Base-by-base conservation (phyloP, 2,329 filamentous ascomycete species). In the Xylaria arbuscula region DNA sequence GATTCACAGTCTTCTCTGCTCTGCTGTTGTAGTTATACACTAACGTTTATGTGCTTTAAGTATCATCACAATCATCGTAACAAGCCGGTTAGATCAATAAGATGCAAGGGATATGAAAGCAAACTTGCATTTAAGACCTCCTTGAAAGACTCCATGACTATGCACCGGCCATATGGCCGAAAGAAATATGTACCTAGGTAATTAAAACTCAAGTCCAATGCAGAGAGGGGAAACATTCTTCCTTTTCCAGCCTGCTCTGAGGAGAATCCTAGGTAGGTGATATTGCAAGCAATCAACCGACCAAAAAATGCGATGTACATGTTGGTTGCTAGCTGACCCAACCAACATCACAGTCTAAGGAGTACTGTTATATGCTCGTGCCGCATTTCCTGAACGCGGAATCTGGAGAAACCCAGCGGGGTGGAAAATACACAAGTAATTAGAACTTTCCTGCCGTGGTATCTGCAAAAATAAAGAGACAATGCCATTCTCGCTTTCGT, bases 391-490 rank as follows among this genome's bases (percentile, higher is more conserved):
- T 57, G 13, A 64, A 64, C 10, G 45, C 40, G 59, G 34, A 28
- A 53, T 58, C 17, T 28, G 36, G 28, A 64, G 56, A 38, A 55
- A 57, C 59, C 22, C 45, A 56, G 9, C 8, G 28, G 7, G 60
- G 59, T 67, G 45, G 54, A 56, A 59, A 62, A 51, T 47, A 24
- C 51, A 34, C 22, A 50, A 54, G 13, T 36, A 58, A 36, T 55
- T 55, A 40, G 28, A 38, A 62, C 22, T 53, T 47, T 2, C 56
- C 53, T 63, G 66, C 66, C 53, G 57, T 71, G 69, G 69, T 71
- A 71, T 71, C 67, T 67, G 61, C 42, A 62, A 64, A 64, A 22
- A 62, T 9, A 45, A 32, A 51, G 48, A 62, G 36, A 38, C 40
- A 59, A 53, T 64, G 55, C 36, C 53, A 36, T 67, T 64, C 38